These are phyloP conservation scores for Chaetothyriales sp. DNA, from an alignment of 2,329 filamentous ascomycete species.

Conservation along the genomic window DNA sequence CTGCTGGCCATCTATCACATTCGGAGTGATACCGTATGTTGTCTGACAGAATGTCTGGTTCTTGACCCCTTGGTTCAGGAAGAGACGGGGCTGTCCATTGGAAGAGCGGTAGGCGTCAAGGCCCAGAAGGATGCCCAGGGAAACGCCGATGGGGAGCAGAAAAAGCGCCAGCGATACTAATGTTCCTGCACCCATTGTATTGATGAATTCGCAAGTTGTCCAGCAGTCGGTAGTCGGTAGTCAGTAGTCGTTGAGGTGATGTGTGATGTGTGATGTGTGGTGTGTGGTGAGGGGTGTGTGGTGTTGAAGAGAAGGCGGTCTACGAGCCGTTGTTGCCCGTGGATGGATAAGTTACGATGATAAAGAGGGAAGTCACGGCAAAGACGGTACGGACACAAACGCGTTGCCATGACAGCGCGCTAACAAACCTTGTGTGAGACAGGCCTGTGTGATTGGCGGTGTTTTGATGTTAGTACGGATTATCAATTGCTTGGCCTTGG, in stretches of 20 bases:
- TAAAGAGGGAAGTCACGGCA: neutral
- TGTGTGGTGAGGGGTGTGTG: neutral
- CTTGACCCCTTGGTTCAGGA: conserved; percentile 25
- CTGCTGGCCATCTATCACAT: conserved; percentile 26
- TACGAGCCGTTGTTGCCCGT: neutral
- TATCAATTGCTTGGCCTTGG: neutral
- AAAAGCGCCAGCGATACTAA: conserved; percentile 38
- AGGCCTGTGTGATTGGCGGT: neutral
- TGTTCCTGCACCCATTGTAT: conserved; percentile 25
- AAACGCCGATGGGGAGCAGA: conserved; percentile 36
- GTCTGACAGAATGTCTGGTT: conserved; percentile 30
- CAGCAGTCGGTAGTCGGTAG: neutral
- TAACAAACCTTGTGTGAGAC: neutral
- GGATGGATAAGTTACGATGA: neutral
- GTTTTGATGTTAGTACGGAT: neutral
- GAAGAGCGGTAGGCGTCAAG: conserved; percentile 32
- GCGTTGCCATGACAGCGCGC: neutral
- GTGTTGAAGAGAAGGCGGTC: neutral
- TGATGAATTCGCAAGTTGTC: neutral
- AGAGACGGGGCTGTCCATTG: conserved; percentile 32
- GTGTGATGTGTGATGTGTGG: neutral
- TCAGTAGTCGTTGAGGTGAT: neutral
- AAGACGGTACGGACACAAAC: neutral
- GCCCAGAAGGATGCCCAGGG: conserved; percentile 36
- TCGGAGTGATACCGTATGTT: conserved; percentile 33